phyloP scores from a whole-genome alignment of 495 filamentous ascomycete genomes.

The Opeltia flavorubescens region DNA sequence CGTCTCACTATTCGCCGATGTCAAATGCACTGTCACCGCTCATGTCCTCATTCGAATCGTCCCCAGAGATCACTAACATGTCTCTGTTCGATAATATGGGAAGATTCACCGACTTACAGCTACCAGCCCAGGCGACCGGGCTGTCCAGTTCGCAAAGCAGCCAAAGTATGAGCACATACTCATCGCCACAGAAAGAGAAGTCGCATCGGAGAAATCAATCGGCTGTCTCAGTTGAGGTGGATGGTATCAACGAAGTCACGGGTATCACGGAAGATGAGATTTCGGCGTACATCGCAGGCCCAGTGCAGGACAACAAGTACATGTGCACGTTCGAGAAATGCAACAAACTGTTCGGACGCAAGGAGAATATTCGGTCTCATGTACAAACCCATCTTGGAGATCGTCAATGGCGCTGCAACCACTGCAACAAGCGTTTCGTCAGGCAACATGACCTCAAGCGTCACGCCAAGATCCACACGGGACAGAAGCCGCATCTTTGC shows the following conservation, averaged over 20 bases:
- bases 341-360: conserved; percentile 71
- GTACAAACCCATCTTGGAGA: conserved; percentile 96
- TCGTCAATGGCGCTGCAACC: conserved; percentile 77
- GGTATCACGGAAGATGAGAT: conserved; percentile 83
- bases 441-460: conserved; percentile 93
- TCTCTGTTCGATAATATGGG: conserved; percentile 19
- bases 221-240: conserved; percentile 32
- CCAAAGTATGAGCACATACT: conserved; percentile 2
- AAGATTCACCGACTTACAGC: neutral
- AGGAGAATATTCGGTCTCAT: conserved; percentile 96
- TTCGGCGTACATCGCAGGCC: conserved; percentile 66
- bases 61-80: conserved; percentile 33
- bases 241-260: conserved; percentile 47
- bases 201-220: conserved; percentile 26
- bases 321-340: conserved; percentile 71
- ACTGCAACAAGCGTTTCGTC: conserved; percentile 88
- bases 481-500: conserved; percentile 84
- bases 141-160: conserved; percentile 5
- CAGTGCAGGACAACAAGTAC: conserved; percentile 62
- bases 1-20: conserved; percentile 26
- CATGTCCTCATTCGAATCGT: conserved; percentile 31
- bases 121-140: conserved; percentile 3
- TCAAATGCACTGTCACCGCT: conserved; percentile 27
- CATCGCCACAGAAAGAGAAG: conserved; percentile 22
- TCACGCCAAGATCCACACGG: conserved; percentile 90